Evolutionary conservation across 1,139 yeast genomes (phyloP), one percentile per base, ranked within the genome.

Genomic region (Kurtzmaniella natalensis): DNA sequence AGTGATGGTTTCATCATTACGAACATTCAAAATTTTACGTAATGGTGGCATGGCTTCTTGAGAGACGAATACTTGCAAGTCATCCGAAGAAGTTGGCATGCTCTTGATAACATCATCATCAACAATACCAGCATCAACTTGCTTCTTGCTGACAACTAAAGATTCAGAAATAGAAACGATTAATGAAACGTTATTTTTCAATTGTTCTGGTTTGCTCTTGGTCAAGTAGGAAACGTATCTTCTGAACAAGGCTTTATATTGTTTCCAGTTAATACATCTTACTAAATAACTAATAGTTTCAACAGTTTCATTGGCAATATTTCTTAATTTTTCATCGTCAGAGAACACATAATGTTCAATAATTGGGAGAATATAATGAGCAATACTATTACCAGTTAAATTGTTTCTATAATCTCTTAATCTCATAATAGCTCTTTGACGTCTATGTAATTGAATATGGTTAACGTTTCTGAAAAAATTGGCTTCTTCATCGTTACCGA

Each of bases 371-470:
- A 94, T 53, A 51, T 82, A 88, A 48, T 86, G 94, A 0, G 95
- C 72, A 37, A 89, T 78, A 44, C 79, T 81, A 26, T 68, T 62
- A 25, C 76, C 77, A 2, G 72, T 58, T 10, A 89, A 57, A 7
- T 64, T 65, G 18, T 69, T 65, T 34, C 62, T 50, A 26, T 44
- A 37, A 7, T 55, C 65, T 5, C 54, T 50, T 22, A 87, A 61
- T 39, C 85, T 72, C 46, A 77, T 72, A 18, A 92, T 69, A 0
- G 96, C 95, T 48, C 87, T 72, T 53, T 83, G 88, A 48, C 96
- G 81, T 59, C 95, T 77, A 50, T 83, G 89, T 16, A 82, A 53
- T 59, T 94, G 98, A 33, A 92, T 79, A 53, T 92, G 96, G 41
- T 73, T 73, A 28, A 94, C 70, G 49, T 88, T 88, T 38, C 68